Percentiles rank a stretch among this genome's conserved stretches.
These are phyloP conservation scores for Vigna reflexopilosa DNA, from an alignment of 306 rosid species.

Conservation along the genomic window DNA sequence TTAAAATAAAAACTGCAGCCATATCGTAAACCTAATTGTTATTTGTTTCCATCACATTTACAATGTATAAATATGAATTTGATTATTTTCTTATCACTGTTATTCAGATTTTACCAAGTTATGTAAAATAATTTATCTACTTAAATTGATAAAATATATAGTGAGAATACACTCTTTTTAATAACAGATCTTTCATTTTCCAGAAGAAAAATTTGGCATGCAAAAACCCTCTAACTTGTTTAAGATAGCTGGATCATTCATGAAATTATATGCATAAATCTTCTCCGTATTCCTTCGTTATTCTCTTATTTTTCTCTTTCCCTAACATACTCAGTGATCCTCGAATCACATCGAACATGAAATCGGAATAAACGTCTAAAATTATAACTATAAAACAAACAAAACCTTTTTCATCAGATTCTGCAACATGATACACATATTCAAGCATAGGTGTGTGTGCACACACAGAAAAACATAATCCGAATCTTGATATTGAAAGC, in stretches of 20 bases:
- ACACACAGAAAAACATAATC: not conserved
- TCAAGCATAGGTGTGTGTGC: no score
- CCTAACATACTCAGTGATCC: not conserved
- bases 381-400: not conserved
- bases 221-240: constrained; percentile 3
- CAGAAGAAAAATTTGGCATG: not conserved
- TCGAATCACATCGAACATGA: not conserved
- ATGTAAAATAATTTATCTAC: no score
- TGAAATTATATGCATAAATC: not conserved
- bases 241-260: not conserved
- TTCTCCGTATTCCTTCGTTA: not conserved
- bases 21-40: no score
- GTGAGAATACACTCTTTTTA: not conserved
- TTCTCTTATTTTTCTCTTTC: not conserved
- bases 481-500: not conserved
- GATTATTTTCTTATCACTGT: no score
- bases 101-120: no score
- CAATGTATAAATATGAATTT: no score
- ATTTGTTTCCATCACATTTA: no score
- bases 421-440: not conserved
- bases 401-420: constrained; percentile 1
- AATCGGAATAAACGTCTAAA: not conserved
- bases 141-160: not conserved
- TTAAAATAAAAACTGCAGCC: no score
- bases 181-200: not conserved